A percentile compares a stretch with the other conserved stretches of the same genome.
Conservation (phyloP, 2,329 filamentous ascomycete species). For the Paracorniculantispora psalliotae region DNA sequence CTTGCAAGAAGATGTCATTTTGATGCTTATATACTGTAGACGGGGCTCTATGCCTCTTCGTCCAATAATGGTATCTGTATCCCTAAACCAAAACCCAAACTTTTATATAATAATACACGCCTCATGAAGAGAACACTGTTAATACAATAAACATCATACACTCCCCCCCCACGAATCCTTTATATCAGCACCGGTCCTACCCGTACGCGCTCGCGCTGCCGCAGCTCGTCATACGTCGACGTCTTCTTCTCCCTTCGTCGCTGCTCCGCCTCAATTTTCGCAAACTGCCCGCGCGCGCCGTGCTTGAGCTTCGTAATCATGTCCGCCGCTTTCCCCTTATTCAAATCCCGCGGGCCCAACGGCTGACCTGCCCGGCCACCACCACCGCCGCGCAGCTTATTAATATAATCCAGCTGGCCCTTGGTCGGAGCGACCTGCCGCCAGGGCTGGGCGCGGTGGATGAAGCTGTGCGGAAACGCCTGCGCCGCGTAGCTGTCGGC, state of each 20-base stretch:
- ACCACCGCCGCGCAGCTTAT: constrained; percentile 52
- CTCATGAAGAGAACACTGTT: not conserved
- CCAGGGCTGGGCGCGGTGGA: constrained; percentile 65
- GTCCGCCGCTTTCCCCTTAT: constrained; percentile 76
- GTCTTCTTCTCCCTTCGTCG: constrained; percentile 40
- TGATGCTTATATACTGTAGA: not conserved
- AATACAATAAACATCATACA: not conserved
- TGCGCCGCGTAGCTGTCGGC: constrained; percentile 74
- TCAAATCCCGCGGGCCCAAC: constrained; percentile 55
- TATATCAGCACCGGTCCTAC: constrained; percentile 47
- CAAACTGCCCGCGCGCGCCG: constrained; percentile 65
- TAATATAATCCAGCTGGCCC: constrained; percentile 64
- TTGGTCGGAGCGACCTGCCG: constrained; percentile 59
- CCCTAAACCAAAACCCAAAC: not conserved
- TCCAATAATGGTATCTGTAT: not conserved
- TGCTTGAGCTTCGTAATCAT: constrained; percentile 92
- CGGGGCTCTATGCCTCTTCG: not conserved
- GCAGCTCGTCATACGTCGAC: constrained; percentile 34
- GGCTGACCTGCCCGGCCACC: constrained; percentile 44
- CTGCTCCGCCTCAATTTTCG: constrained; percentile 46
- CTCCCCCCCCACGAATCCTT: not conserved
- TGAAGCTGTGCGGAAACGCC: constrained; percentile 62
- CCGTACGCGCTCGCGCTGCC: constrained; percentile 45
- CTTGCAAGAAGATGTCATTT: not conserved
- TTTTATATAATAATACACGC: not conserved